phyloP scores from a whole-genome alignment of 2,329 filamentous ascomycete genomes.

The Phialocephala subalpina region DNA sequence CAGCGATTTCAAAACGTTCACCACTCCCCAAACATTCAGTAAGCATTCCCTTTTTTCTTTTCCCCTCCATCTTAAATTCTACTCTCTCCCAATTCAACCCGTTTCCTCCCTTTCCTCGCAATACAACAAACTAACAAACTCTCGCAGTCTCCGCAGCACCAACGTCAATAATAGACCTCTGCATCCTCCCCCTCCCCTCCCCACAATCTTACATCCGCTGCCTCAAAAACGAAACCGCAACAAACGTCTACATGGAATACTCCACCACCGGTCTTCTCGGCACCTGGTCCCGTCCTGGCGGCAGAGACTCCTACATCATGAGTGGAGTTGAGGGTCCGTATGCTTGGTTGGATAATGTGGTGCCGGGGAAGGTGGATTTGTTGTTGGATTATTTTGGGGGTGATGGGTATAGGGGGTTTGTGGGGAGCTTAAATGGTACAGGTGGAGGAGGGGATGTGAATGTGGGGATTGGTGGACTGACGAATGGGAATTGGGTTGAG shows the following conservation, averaged over 20 bases:
- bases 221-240: slow-evolving; percentile 61
- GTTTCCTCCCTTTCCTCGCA: too few relatives aligned
- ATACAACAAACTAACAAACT: too few relatives aligned
- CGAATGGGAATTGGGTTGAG: slow-evolving; percentile 49
- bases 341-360: slow-evolving; percentile 52
- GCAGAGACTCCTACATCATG: slow-evolving; percentile 51
- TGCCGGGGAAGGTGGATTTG: slow-evolving; percentile 51
- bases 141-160: slow-evolving; percentile 50
- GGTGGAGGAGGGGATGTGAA: too few relatives aligned
- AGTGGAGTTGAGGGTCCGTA: slow-evolving; percentile 54
- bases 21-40: slow-evolving; percentile 55
- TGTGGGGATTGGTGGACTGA: slow-evolving; percentile 45
- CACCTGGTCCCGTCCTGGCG: slow-evolving; percentile 58
- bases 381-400: slow-evolving; percentile 58
- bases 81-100: too few relatives aligned
- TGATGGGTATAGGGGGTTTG: slow-evolving; percentile 59
- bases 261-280: slow-evolving; percentile 58
- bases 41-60: too few relatives aligned
- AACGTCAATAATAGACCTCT: slow-evolving; percentile 62
- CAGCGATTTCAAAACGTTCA: slow-evolving; percentile 61
- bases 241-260: slow-evolving; percentile 60
- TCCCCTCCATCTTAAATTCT: too few relatives aligned
- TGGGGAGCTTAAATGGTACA: slow-evolving; percentile 50
- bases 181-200: slow-evolving; percentile 57
- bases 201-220: slow-evolving; percentile 55